Evolutionary conservation across 371 early-diverging fungal genomes (phyloP).

Genomic region (Mucor piriformis): DNA sequence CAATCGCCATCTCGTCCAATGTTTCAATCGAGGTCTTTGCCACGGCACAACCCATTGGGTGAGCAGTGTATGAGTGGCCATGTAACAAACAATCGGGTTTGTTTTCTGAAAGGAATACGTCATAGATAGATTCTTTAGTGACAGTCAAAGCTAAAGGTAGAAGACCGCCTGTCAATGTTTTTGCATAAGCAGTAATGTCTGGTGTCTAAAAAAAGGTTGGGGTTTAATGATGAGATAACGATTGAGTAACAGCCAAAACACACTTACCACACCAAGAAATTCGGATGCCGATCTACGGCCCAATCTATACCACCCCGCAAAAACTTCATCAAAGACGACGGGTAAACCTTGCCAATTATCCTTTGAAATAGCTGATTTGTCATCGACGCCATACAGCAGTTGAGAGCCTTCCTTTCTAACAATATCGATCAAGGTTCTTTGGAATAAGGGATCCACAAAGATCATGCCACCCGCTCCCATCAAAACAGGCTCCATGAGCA

Average conservation of each 20-base stretch:
- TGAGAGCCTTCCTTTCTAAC: conserved; percentile 58
- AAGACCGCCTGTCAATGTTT: conserved; percentile 79
- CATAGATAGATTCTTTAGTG: conserved; percentile 67
- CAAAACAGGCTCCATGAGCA: conserved; percentile 79
- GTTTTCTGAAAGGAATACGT: conserved; percentile 64
- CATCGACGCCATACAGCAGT: conserved; percentile 25
- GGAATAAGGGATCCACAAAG: conserved; percentile 83
- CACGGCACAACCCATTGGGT: conserved; percentile 82
- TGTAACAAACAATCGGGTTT: conserved; percentile 79
- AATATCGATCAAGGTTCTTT: conserved; percentile 63
- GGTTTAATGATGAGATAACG: conserved; percentile 8
- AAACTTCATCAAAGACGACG: conserved; percentile 85
- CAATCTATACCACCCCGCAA: conserved; percentile 80
- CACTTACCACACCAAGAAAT: conserved; percentile 67
- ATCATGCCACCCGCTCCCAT: conserved; percentile 89
- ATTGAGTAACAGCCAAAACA: neutral
- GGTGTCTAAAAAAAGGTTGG: conserved; percentile 53
- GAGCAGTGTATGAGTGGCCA: conserved; percentile 87
- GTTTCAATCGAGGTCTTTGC: conserved; percentile 64
- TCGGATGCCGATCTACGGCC: conserved; percentile 68
- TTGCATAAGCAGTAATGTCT: conserved; percentile 82
- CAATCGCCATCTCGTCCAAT: conserved; percentile 48
- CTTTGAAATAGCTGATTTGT: conserved; percentile 5
- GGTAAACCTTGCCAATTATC: conserved; percentile 66
- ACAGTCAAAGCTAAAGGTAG: conserved; percentile 76